phyloP scores from a whole-genome alignment of 352 stramenopile genomes.

The Globisporangium acanthophoron region DNA sequence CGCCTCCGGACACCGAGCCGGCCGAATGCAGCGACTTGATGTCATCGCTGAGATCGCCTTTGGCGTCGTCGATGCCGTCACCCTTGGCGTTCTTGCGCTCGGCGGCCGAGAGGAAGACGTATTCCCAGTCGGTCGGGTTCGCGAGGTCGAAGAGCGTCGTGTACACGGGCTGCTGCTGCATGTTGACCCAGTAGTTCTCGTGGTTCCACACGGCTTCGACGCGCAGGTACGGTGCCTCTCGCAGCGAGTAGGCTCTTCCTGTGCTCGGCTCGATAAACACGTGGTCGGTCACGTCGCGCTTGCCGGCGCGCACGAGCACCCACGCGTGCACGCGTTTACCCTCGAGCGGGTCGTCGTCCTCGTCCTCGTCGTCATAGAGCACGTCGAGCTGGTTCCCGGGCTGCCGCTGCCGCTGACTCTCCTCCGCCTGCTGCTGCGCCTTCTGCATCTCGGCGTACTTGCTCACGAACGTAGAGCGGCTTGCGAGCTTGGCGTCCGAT shows the following conservation, averaged over 20 bases:
- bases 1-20: not conserved
- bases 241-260: conserved; percentile 73
- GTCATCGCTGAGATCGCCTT: conserved; percentile 52
- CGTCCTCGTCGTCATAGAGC: conserved; percentile 55
- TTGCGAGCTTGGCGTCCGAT: conserved; percentile 34
- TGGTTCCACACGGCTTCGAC: conserved; percentile 93
- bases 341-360: conserved; percentile 69
- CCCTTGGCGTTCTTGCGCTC: conserved; percentile 60
- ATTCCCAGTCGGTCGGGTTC: conserved; percentile 88
- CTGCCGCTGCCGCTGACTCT: conserved; percentile 24
- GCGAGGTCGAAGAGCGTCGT: conserved; percentile 79
- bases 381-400: conserved; percentile 32
- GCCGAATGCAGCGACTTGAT: conserved; percentile 38
- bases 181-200: conserved; percentile 96
- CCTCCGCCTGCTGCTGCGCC: conserved; percentile 36
- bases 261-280: conserved; percentile 94
- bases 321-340: conserved; percentile 83
- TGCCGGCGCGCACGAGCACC: conserved; percentile 90
- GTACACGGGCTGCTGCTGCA: conserved; percentile 67
- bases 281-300: conserved; percentile 78
- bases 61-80: conserved; percentile 33
- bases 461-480: conserved; percentile 57
- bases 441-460: conserved; percentile 59
- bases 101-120: conserved; percentile 80
- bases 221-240: conserved; percentile 74